phyloP scores from a whole-genome alignment of 1,284 basidiomycete genomes.

The Coniferiporia sulphurascens region DNA sequence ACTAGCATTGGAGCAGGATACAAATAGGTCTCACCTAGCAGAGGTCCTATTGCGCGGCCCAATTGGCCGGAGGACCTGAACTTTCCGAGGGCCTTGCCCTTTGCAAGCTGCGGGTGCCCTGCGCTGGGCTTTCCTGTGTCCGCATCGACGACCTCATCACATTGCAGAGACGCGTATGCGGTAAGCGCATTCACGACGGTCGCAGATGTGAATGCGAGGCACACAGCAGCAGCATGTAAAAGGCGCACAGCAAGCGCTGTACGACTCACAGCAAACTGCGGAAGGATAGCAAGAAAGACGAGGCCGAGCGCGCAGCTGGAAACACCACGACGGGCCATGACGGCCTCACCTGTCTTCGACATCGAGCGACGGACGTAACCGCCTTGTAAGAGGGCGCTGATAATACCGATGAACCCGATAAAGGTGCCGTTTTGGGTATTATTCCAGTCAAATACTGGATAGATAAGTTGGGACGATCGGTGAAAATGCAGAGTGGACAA shows the following conservation, averaged over 20 bases:
- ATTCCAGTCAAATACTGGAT: constrained; percentile 76
- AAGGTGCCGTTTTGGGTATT: constrained; percentile 87
- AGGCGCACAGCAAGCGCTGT: constrained; percentile 48
- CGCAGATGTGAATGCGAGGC: constrained; percentile 85
- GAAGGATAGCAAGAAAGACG: constrained; percentile 62
- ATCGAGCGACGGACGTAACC: constrained; percentile 82
- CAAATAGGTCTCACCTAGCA: constrained; percentile 55
- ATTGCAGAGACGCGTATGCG: constrained; percentile 80
- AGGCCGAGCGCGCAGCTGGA: constrained; percentile 67
- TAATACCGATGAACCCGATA: constrained; percentile 82
- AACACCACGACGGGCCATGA: constrained; percentile 76
- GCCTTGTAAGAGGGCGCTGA: constrained; percentile 84
- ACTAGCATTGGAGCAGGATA: not conserved
- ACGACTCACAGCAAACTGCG: constrained; percentile 44
- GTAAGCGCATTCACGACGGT: constrained; percentile 90
- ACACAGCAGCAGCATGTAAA: constrained; percentile 71
- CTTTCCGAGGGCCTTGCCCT: constrained; percentile 78
- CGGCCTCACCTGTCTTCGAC: constrained; percentile 66
- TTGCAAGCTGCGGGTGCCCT: constrained; percentile 64
- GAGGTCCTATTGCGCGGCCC: constrained; percentile 83
- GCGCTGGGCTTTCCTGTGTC: constrained; percentile 50
- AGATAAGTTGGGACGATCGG: constrained; percentile 4
- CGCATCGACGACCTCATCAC: constrained; percentile 63
- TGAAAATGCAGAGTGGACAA: constrained; percentile 1
- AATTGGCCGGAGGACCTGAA: constrained; percentile 88